These are phyloP conservation scores for Bruguiera sexangula DNA, from an alignment of 345 rosid genomes.

Conservation along the genomic window DNA sequence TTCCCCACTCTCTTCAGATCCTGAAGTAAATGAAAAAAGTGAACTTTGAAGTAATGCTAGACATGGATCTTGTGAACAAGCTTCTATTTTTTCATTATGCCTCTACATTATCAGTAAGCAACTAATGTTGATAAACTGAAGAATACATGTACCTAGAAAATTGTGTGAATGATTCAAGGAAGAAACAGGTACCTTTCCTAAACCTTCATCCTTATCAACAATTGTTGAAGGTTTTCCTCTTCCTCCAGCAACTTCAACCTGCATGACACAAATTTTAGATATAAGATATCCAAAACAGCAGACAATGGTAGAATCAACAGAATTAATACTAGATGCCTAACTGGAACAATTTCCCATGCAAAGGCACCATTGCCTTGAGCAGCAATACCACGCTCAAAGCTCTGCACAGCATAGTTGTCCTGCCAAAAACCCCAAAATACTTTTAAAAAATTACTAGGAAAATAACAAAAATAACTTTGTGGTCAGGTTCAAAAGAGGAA, in stretches of 20 bases:
- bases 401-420: constrained; percentile 85
- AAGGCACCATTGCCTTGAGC: constrained; percentile 83
- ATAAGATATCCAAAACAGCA: constrained; percentile 9
- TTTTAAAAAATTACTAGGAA: background rate
- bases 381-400: constrained; percentile 98
- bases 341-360: constrained; percentile 91
- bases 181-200: constrained; percentile 66
- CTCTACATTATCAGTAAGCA: constrained; percentile 1
- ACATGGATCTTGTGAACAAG: background rate
- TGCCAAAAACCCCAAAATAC: constrained; percentile 32
- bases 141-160: background rate
- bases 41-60: background rate
- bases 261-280: constrained; percentile 21
- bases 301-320: background rate
- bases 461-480: background rate
- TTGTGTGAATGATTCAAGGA: background rate
- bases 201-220: constrained; percentile 90
- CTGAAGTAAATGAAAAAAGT: background rate
- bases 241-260: constrained; percentile 97
- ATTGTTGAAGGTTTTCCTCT: constrained; percentile 79
- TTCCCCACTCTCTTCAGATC: background rate
- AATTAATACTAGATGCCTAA: constrained; percentile 32
- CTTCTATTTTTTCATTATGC: background rate
- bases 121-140: constrained; percentile 5
- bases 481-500: too few relatives aligned